Evolutionary conservation across 345 rosid species (phyloP), one percentile per base, ranked within the genome.

Genomic region (Firmiana major): DNA sequence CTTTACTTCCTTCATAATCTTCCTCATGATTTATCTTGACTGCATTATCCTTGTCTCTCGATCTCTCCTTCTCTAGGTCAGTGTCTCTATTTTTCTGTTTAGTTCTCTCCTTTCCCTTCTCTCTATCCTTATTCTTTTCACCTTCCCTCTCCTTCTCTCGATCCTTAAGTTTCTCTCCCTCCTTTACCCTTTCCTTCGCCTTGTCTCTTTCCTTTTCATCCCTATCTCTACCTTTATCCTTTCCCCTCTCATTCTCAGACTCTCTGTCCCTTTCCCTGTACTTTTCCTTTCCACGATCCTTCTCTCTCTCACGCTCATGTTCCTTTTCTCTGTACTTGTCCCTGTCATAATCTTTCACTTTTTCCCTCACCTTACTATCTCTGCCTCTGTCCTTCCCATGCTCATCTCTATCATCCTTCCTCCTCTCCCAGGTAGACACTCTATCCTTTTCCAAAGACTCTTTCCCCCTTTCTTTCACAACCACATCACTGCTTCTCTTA

Each of bases 201-300:
- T 73, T 89, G 26, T 85, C 90, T 78, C 80, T 82, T 7, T 79
- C 88, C 60, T 83, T 87, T 17, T 87, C 90, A 12, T 84, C 90
- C 79, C 77, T 79, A 19, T 85, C 85, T 28, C 59, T 84, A 59
- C 73, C 91, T 78, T 86, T 84, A 26, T 88, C 90, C 58, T 63
- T 83, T 74, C 84, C 93, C 82, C 81, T 84, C 58, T 86, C 89
- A 78, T 84, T 85, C 77, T 81, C 84, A 26, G 53, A 65, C 62
- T 84, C 83, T 79, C 88, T 81, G 1, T 85, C 86, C 82, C 81
- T 85, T 75, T 82, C 83, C 63, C 49, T 67, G n/a, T 86, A 85
- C 74, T 79, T 86, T 22, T 80, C 86, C 70, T 76, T 85, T 71
- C 73, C 83, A 66, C 73, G 83, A 51, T 85, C 83, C 78, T 81